Evolutionary conservation across 768 basidiomycete species (phyloP).

Genomic region (Boletus subcaerulescens): DNA sequence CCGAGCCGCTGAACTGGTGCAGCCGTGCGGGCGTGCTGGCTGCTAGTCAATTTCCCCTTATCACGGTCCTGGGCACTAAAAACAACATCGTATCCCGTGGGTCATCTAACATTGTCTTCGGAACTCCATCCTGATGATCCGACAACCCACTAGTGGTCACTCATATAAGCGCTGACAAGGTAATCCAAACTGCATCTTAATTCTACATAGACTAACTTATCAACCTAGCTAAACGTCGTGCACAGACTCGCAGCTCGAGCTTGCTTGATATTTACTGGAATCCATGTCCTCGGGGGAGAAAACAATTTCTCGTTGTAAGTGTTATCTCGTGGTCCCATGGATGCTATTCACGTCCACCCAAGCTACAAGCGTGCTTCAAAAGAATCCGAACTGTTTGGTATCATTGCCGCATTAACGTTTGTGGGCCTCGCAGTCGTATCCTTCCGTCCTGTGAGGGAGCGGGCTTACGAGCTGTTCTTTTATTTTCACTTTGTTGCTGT

Average conservation of each 20-base stretch:
- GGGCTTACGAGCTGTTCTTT: conserved; percentile 50
- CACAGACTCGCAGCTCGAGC: conserved; percentile 49
- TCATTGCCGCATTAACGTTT: conserved; percentile 37
- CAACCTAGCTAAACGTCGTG: conserved; percentile 32
- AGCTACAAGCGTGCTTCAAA: conserved; percentile 6
- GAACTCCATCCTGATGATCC: not conserved
- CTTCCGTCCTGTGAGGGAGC: conserved; percentile 48
- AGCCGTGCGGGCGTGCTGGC: conserved; percentile 33
- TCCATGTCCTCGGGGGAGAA: conserved; percentile 39
- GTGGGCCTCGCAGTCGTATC: conserved; percentile 42
- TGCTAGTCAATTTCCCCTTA: conserved; percentile 37
- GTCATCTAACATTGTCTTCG: not conserved
- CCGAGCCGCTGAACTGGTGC: conserved; percentile 30
- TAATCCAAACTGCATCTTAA: not conserved
- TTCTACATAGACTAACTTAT: not conserved
- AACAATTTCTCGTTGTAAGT: conserved; percentile 15
- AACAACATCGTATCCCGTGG: conserved; percentile 32
- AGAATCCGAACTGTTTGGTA: conserved; percentile 27
- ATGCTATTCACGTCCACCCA: not conserved
- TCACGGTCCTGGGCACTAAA: conserved; percentile 43
- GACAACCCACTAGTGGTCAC: conserved; percentile 15
- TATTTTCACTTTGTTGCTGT: conserved; percentile 42
- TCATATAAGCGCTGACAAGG: conserved; percentile 22
- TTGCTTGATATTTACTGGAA: conserved; percentile 44
- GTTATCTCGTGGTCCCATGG: not conserved